These are phyloP conservation scores for Leccinum griseonigrum DNA, from an alignment of 1,284 basidiomycete species.

Conservation along the genomic window DNA sequence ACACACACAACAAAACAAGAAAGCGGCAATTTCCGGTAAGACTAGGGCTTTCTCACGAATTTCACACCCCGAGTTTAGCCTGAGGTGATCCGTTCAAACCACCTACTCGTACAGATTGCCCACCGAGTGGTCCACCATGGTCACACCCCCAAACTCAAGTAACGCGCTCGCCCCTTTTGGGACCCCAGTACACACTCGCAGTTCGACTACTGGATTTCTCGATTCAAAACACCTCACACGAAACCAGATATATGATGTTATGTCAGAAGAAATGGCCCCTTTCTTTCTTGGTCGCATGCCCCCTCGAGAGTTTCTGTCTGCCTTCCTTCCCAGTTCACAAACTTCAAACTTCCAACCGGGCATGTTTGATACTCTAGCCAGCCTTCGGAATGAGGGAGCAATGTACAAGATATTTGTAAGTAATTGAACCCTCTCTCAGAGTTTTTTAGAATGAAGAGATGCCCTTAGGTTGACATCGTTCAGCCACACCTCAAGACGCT, in stretches of 20 bases:
- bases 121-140: not conserved
- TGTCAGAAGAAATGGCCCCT: not conserved
- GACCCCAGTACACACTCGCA: not conserved
- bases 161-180: not conserved
- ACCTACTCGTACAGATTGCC: too few species aligned
- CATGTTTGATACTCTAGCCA: not conserved
- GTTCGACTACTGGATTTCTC: not conserved
- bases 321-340: not conserved
- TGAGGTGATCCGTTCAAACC: constrained; percentile 11
- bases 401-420: not conserved
- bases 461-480: not conserved
- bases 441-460: not conserved
- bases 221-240: not conserved
- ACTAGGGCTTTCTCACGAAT: too few species aligned
- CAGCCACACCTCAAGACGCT: not conserved
- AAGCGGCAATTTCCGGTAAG: too few species aligned
- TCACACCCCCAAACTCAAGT: not conserved
- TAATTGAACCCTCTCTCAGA: not conserved
- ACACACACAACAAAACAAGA: too few species aligned
- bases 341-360: not conserved
- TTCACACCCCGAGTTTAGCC: too few species aligned
- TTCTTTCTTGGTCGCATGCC: not conserved
- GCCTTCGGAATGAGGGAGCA: not conserved
- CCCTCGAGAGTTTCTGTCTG: not conserved
- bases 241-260: not conserved